Base-by-base conservation (phyloP, 2,329 filamentous ascomycete species). In the Fusarium subglutinans region DNA sequence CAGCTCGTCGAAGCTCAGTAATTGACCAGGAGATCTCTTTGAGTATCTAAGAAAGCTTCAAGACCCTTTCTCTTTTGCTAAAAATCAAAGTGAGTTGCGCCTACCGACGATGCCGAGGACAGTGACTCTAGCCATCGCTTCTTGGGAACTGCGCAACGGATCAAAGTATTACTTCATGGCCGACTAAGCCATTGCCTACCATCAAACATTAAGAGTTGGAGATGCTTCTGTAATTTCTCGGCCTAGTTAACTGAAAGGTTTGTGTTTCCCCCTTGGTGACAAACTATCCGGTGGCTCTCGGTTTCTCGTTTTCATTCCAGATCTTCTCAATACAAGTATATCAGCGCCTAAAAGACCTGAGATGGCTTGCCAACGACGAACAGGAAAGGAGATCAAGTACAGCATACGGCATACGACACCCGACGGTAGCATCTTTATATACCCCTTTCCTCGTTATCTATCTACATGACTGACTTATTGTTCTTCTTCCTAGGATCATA, bases 101-200 rank as follows among this genome's bases (percentile, higher is more conserved):
- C 33, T 35, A 35, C 15, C 8, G 47, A 30, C 20, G 0, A 50
- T 24, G 28, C 6, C 12, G 2, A 51, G 6, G 12, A n/a, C n/a
- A n/a, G n/a, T n/a, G n/a, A 37, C 30, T 20, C n/a, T 5, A 20
- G 15, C 6, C 6, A 8, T 20, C 2, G 11, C n/a, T 4, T 15
- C 30, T 51, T 1, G 7, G 12, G 22, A 35, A 51, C 17, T 33
- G 47, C 20, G 28, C 47, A 33, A 15, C 5, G 0, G 8, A 33
- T 33, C 14, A 3, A 30, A 30, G 20, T 4, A 48, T n/a, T 10
- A 48, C 17, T 30, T 30, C 45, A 48, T 17, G 20, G 10, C 14
- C 14, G 14, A 15, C 20, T 5, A 30, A 30, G 7, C 5, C 3
- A 8, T 10, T 30, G 0, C 10, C 15, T 7, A 0, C 4, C 3